phyloP scores from a whole-genome alignment of 306 rosid species.

The Inga oerstediana region DNA sequence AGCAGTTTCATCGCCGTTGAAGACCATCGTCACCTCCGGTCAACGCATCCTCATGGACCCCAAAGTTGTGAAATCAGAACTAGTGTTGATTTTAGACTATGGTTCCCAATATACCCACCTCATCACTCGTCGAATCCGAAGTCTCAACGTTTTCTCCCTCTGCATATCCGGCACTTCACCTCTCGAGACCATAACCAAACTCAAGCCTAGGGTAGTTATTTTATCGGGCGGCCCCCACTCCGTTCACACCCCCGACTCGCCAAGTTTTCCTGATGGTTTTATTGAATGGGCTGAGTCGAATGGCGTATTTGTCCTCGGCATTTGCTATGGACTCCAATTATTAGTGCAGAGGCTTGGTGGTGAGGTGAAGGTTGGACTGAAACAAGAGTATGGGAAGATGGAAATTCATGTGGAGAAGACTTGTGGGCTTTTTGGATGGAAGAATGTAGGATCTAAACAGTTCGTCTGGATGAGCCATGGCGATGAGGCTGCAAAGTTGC shows the following conservation, averaged over 20 bases:
- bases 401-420: slow-evolving; percentile 59
- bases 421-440: slow-evolving; percentile 51
- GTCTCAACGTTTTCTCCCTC: slow-evolving; percentile 84
- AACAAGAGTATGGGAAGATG: slow-evolving; percentile 95
- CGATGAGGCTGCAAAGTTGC: slow-evolving; percentile 71
- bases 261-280: slow-evolving; percentile 75
- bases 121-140: slow-evolving; percentile 91
- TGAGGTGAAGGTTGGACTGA: slow-evolving; percentile 64
- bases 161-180: slow-evolving; percentile 82
- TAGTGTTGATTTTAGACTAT: slow-evolving; percentile 79
- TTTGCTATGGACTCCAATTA: slow-evolving; percentile 92
- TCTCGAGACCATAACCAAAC: slow-evolving; percentile 64
- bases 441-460: slow-evolving; percentile 54
- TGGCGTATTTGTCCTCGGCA: slow-evolving; percentile 70
- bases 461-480: slow-evolving; percentile 99
- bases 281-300: slow-evolving; percentile 72
- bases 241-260: slow-evolving; percentile 78
- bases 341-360: slow-evolving; percentile 90
- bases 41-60: slow-evolving; percentile 48
- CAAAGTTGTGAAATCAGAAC: slow-evolving; percentile 63
- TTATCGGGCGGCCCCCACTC: slow-evolving; percentile 99
- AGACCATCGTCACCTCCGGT: background rate
- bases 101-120: slow-evolving; percentile 98
- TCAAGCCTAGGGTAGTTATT: slow-evolving; percentile 73
- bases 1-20: background rate